phyloP scores from a whole-genome alignment of 176 grass and related monocot genomes.

The Lolium perenne region DNA sequence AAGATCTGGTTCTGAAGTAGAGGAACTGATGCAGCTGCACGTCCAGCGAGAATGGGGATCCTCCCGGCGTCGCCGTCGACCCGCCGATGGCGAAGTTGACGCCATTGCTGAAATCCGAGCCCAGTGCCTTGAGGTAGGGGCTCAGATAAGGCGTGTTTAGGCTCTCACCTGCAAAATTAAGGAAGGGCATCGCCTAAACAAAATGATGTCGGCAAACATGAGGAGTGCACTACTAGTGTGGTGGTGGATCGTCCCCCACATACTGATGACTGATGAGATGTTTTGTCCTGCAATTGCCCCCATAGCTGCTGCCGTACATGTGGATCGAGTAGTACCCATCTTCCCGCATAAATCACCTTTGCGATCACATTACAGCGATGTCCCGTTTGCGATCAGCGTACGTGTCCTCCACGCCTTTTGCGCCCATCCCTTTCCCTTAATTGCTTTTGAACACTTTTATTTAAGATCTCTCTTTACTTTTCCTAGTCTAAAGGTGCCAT shows the following conservation, averaged over 20 bases:
- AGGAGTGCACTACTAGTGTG: not conserved
- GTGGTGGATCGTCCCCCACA: not conserved
- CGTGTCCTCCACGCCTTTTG: not conserved
- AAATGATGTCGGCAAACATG: not conserved
- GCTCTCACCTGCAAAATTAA: conserved; percentile 52
- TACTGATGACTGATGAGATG: not conserved
- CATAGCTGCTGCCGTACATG: conserved; percentile 1
- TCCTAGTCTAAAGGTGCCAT: not conserved
- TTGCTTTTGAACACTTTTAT: not conserved
- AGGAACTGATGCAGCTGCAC: conserved; percentile 70
- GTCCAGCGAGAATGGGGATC: conserved; percentile 59
- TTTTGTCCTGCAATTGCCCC: not conserved
- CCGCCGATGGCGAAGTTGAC: conserved; percentile 78
- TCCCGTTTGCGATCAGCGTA: not conserved
- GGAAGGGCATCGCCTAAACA: not conserved
- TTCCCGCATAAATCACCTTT: conserved; percentile 17
- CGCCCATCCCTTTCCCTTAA: not conserved
- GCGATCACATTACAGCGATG: conserved; percentile 15
- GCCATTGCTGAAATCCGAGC: conserved; percentile 65
- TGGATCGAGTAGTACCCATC: conserved; percentile 2
- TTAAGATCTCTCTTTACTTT: not conserved
- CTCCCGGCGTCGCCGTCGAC: conserved; percentile 57
- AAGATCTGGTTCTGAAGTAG: conserved; percentile 59
- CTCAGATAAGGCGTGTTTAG: conserved; percentile 54
- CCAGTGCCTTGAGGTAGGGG: conserved; percentile 66